These are phyloP conservation scores for Cyberlindnera veronae DNA, from an alignment of 805 yeast genomes.

Conservation along the genomic window DNA sequence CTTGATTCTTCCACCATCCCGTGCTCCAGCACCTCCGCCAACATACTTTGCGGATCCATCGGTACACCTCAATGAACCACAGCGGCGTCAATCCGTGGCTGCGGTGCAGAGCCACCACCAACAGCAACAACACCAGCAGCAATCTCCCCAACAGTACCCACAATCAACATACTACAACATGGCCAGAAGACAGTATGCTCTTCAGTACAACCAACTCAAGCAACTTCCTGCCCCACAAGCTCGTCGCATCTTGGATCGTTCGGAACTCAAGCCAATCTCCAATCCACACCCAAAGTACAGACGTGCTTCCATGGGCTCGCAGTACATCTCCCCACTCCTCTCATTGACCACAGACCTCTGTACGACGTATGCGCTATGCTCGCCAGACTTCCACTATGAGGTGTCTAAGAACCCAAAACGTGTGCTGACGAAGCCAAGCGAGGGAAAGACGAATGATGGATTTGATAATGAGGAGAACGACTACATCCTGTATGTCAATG, in stretches of 20 bases:
- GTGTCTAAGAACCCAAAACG: conserved; percentile 85
- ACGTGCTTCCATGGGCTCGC: conserved; percentile 61
- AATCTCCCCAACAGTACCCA: conserved; percentile 10
- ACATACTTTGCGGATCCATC: conserved; percentile 31
- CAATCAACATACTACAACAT: conserved; percentile 8
- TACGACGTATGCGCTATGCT: conserved; percentile 80
- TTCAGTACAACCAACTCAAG: conserved; percentile 28
- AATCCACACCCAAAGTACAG: conserved; percentile 67
- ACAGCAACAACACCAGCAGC: conserved; percentile 5
- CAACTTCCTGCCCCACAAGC: conserved; percentile 47
- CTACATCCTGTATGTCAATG: conserved; percentile 91
- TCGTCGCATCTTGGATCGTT: conserved; percentile 35
- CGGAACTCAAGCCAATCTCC: conserved; percentile 58
- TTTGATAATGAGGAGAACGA: conserved; percentile 85
- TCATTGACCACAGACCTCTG: conserved; percentile 77
- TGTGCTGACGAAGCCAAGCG: conserved; percentile 89
- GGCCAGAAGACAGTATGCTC: conserved; percentile 24
- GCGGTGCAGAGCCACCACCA: conserved; percentile 23
- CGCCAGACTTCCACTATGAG: conserved; percentile 79
- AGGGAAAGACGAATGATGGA: conserved; percentile 77
- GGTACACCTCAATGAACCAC: conserved; percentile 28
- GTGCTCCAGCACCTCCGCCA: conserved; percentile 44
- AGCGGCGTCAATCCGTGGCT: conserved; percentile 37
- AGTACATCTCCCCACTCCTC: conserved; percentile 70
- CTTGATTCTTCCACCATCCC: conserved; percentile 38